A percentile compares a stretch with the other conserved stretches of the same genome.
Evolutionary conservation across 306 rosid genomes (phyloP).

Genomic region (Quercus dentata): DNA sequence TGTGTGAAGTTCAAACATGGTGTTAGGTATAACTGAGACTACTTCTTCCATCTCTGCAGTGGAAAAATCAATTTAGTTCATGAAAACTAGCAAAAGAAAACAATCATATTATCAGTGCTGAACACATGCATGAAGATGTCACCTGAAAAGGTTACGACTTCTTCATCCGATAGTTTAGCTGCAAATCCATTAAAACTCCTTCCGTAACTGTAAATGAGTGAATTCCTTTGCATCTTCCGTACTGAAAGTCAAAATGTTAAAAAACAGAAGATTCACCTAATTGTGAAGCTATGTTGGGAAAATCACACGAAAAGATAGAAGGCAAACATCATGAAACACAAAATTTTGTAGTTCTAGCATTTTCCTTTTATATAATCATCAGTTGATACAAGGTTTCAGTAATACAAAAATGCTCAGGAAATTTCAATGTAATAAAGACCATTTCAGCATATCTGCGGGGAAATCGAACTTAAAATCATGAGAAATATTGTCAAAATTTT

Average conservation of each 20-base stretch:
- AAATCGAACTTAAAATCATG: too few relatives aligned
- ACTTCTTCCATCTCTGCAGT: slow-evolving; percentile 22
- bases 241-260: neutral
- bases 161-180: slow-evolving; percentile 11
- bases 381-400: too few relatives aligned
- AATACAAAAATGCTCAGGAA: too few relatives aligned
- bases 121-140: neutral
- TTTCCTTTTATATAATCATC: too few relatives aligned
- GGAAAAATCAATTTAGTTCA: neutral
- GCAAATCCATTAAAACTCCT: slow-evolving; percentile 26
- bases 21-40: neutral
- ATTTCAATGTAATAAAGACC: too few relatives aligned
- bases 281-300: neutral
- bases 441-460: too few relatives aligned
- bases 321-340: too few relatives aligned
- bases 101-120: neutral
- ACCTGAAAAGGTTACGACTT: slow-evolving; percentile 4
- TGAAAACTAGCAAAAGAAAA: neutral
- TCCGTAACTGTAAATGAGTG: slow-evolving; percentile 1
- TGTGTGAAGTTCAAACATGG: slow-evolving; percentile 11
- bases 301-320: too few relatives aligned
- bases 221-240: slow-evolving; percentile 6
- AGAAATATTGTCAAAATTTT: too few relatives aligned
- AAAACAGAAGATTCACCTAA: neutral
- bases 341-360: too few relatives aligned